Conservation (phyloP, 2,329 filamentous ascomycete genomes). For the Fusarium algeriense region DNA sequence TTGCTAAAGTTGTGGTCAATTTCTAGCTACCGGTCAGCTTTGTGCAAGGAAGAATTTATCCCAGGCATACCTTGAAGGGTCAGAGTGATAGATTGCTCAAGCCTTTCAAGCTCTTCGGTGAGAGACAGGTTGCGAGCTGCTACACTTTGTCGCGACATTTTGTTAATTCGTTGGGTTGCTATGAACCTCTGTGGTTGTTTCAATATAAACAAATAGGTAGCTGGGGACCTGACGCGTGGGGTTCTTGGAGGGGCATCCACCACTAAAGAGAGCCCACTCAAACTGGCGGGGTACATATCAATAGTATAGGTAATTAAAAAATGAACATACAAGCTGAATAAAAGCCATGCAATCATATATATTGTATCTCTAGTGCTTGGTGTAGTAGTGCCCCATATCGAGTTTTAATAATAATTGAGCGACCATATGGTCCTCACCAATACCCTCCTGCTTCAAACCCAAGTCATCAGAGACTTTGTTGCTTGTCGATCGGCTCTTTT, state of each 20-base stretch:
- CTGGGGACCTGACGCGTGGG: slow-evolving; percentile 15
- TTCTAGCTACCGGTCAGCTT: slow-evolving; percentile 66
- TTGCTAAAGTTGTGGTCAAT: slow-evolving; percentile 99
- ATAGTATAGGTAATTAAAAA: too few species aligned
- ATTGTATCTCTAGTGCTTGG: slow-evolving; percentile 40
- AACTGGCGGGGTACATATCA: neutral
- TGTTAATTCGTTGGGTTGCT: slow-evolving; percentile 3
- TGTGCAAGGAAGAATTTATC: neutral
- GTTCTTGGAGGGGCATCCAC: slow-evolving; percentile 18
- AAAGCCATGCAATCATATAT: neutral
- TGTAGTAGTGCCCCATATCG: slow-evolving; percentile 78
- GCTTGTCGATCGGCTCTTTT: slow-evolving; percentile 64
- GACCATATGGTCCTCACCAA: slow-evolving; percentile 69
- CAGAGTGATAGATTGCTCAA: slow-evolving; percentile 96
- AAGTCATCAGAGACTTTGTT: slow-evolving; percentile 47
- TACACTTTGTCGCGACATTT: slow-evolving; percentile 64
- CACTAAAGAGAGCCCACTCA: neutral
- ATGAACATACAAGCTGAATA: too few species aligned
- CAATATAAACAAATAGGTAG: slow-evolving; percentile 5
- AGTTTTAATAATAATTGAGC: slow-evolving; percentile 76
- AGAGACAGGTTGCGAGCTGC: slow-evolving; percentile 75
- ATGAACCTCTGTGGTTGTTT: slow-evolving; percentile 18
- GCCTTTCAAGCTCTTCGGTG: slow-evolving; percentile 93
- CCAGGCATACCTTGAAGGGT: slow-evolving; percentile 81
- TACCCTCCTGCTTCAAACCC: slow-evolving; percentile 54